Base-by-base conservation (phyloP, 176 grass and related monocot species). In the Oryza australiensis region DNA sequence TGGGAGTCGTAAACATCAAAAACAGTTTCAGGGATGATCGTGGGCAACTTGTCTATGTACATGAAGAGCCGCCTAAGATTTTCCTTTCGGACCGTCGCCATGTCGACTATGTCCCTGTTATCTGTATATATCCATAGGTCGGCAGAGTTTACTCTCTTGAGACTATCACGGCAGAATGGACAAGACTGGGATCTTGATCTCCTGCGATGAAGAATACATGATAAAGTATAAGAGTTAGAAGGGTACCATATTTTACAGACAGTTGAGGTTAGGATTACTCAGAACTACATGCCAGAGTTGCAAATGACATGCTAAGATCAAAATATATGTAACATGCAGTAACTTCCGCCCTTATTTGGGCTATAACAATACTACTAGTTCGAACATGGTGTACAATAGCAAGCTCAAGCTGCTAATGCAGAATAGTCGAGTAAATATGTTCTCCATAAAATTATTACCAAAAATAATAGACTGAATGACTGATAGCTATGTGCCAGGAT, bases 31-130 rank as follows among this genome's bases (percentile, higher is more conserved):
- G 92, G 95, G 34, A 89, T 91, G 34, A 95, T 74, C 1, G 91
- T 84, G 33, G 95, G 95, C 62, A 98, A 79, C 77, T 98, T 95
- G 60, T 93, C 89, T 88, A 93, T 88, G 84, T 98, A 98, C 86
- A 93, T 86, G 82, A 80, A 95, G 72, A 98, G 69, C 41, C 88
- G 81, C 74, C 88, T 91, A 67, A 93, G 79, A 64, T 98, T 95
- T 62, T 93, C 95, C 82, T 79, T 93, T 63, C 85, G 70, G 6
- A 98, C 69, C 5, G 77, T 95, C 9, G 35, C 85, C 82, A 88
- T 86, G 68, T 95, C 95, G 0, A 98, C 75, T 12, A 93, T 68
- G 48, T 98, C 95, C 46, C 73, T 89, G 67, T 62, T 68, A 48
- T 95, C 92, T 0, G 81, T 87, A 81, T 89, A 94, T 76, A 98